Evolutionary conservation across 345 rosid species (phyloP).

Genomic region (Laguncularia racemosa): DNA sequence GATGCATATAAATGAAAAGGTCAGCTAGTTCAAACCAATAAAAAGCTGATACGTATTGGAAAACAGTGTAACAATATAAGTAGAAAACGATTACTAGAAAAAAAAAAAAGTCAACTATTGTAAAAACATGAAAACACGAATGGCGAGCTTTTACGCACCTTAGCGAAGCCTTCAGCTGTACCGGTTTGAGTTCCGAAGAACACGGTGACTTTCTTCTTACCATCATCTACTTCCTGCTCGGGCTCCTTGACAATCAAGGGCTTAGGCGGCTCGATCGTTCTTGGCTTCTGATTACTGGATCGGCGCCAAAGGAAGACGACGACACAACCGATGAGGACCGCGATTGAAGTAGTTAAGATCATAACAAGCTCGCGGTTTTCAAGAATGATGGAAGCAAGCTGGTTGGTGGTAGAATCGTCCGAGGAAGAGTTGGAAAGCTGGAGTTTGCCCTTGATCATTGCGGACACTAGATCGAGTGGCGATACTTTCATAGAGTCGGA

Average conservation of each 20-base stretch:
- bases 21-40: too few species aligned
- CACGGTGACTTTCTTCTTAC: slow-evolving; percentile 63
- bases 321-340: slow-evolving; percentile 84
- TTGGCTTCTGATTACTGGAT: slow-evolving; percentile 41
- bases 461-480: slow-evolving; percentile 76
- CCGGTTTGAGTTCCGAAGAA: slow-evolving; percentile 96
- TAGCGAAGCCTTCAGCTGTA: slow-evolving; percentile 96
- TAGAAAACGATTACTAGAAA: not conserved
- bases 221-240: slow-evolving; percentile 67
- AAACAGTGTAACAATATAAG: too few species aligned
- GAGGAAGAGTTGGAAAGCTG: slow-evolving; percentile 63
- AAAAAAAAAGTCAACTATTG: not conserved
- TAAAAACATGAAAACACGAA: not conserved
- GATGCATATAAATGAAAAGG: too few species aligned
- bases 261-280: slow-evolving; percentile 37
- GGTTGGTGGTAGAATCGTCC: slow-evolving; percentile 23
- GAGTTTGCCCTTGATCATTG: slow-evolving; percentile 63
- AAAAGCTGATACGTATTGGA: too few species aligned
- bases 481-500: slow-evolving; percentile 8
- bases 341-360: slow-evolving; percentile 78
- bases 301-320: slow-evolving; percentile 71
- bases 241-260: slow-evolving; percentile 45
- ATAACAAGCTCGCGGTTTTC: slow-evolving; percentile 74
- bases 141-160: slow-evolving; percentile 30
- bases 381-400: slow-evolving; percentile 42